Conservation (phyloP, 2,329 filamentous ascomycete genomes). For the Westerdykella ornata region DNA sequence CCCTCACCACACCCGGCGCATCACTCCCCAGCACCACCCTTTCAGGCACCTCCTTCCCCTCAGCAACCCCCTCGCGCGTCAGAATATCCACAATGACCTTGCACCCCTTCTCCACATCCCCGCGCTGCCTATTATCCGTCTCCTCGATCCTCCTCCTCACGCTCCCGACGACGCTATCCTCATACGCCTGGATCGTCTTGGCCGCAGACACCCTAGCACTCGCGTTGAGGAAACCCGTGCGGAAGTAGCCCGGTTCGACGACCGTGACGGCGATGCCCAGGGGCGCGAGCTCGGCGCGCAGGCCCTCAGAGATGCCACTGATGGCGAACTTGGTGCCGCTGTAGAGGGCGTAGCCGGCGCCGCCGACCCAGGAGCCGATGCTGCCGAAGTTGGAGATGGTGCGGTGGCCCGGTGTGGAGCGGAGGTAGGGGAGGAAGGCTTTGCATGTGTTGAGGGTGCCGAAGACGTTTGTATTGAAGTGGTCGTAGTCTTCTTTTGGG, state of each 20-base stretch:
- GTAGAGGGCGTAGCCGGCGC: constrained; percentile 41
- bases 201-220: constrained; percentile 13
- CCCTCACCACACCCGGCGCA: constrained; percentile 12
- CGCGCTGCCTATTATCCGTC: constrained; percentile 47
- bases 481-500: constrained; percentile 36
- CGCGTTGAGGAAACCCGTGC: constrained; percentile 43
- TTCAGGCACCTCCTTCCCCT: constrained; percentile 47
- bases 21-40: constrained; percentile 53
- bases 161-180: constrained; percentile 32
- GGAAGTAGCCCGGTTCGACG: constrained; percentile 47
- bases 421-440: constrained; percentile 45
- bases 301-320: constrained; percentile 39
- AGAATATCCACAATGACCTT: constrained; percentile 51
- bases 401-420: constrained; percentile 33
- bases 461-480: constrained; percentile 51
- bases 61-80: constrained; percentile 45
- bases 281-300: constrained; percentile 41
- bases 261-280: constrained; percentile 42
- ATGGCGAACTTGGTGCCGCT: constrained; percentile 43
- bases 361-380: constrained; percentile 39
- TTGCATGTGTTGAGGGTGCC: constrained; percentile 46
- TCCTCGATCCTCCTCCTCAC: constrained; percentile 28
- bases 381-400: constrained; percentile 46
- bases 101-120: constrained; percentile 50
- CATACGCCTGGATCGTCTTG: constrained; percentile 24